phyloP scores from a whole-genome alignment of 805 yeast species.

The Candida manassasensis region DNA sequence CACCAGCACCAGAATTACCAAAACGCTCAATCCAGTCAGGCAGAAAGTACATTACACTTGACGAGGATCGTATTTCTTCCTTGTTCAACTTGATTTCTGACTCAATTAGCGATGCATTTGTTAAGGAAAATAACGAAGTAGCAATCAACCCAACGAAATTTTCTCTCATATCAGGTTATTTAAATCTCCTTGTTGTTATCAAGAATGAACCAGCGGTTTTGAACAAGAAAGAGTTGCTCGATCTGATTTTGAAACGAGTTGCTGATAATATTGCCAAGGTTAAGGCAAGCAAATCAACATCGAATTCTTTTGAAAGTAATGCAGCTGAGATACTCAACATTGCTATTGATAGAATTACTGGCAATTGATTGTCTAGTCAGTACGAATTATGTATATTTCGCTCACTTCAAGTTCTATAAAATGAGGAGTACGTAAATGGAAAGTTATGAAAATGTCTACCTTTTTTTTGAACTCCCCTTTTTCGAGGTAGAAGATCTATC shows the following conservation, averaged over 20 bases:
- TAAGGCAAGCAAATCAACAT: conserved; percentile 10
- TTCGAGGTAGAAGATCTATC: conserved; percentile 25
- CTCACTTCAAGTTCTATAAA: too few species aligned
- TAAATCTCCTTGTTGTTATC: conserved; percentile 47
- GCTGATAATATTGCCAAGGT: conserved; percentile 12
- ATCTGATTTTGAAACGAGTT: conserved; percentile 12
- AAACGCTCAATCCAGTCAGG: conserved; percentile 16
- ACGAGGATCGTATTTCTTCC: conserved; percentile 35
- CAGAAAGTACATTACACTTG: conserved; percentile 38
- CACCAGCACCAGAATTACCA: conserved; percentile 33
- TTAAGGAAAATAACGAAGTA: conserved; percentile 11
- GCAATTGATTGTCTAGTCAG: too few species aligned
- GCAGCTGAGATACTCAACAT: conserved; percentile 31
- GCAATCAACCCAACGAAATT: conserved; percentile 24
- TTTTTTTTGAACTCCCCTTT: conserved; percentile 23
- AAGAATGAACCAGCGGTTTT: conserved; percentile 18
- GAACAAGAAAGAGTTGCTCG: conserved; percentile 12
- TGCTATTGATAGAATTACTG: conserved; percentile 31
- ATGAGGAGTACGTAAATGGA: conserved; percentile 3
- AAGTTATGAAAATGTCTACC: conserved; percentile 11
- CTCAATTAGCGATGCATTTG: conserved; percentile 34
- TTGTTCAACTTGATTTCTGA: conserved; percentile 40
- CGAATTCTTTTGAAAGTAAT: conserved; percentile 17
- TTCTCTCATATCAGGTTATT: conserved; percentile 47
- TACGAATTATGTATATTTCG: too few species aligned